Evolutionary conservation across 2,329 filamentous ascomycete genomes (phyloP).

Genomic region (Drechslerella dactyloides): DNA sequence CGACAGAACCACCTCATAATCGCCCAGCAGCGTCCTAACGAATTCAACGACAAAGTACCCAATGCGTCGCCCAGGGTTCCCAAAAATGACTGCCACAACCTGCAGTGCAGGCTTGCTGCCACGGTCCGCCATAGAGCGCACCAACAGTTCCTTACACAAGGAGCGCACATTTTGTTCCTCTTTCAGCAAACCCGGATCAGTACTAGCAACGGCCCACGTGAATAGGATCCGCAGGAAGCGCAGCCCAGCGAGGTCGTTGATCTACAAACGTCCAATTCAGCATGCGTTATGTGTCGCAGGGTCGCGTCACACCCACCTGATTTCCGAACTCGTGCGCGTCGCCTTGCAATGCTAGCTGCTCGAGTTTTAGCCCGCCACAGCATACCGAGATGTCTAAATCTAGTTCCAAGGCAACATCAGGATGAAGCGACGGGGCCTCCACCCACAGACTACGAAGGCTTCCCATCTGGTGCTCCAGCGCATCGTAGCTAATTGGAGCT

Average conservation of each 20-base stretch:
- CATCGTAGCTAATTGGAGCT: neutral
- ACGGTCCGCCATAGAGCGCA: neutral
- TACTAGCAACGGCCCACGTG: too few species aligned
- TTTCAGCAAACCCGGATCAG: too few species aligned
- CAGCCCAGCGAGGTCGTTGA: too few species aligned
- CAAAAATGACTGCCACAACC: constrained; percentile 14
- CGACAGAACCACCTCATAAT: constrained; percentile 11
- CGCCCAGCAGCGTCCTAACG: constrained; percentile 13
- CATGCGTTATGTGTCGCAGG: too few species aligned
- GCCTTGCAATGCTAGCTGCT: too few species aligned
- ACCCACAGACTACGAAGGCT: constrained; percentile 2
- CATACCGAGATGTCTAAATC: neutral
- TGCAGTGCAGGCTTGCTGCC: constrained; percentile 1
- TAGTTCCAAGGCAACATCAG: neutral
- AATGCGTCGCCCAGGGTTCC: neutral
- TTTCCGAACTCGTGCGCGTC: too few species aligned
- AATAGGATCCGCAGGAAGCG: too few species aligned
- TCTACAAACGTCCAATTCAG: too few species aligned
- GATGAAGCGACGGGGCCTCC: neutral
- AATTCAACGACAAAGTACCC: constrained; percentile 27
- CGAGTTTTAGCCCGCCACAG: too few species aligned
- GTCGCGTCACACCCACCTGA: too few species aligned
- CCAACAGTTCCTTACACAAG: too few species aligned
- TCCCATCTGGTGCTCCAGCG: neutral
- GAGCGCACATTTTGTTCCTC: too few species aligned